phyloP scores from a whole-genome alignment of 2,329 filamentous ascomycete species.

The Alternaria rosae region DNA sequence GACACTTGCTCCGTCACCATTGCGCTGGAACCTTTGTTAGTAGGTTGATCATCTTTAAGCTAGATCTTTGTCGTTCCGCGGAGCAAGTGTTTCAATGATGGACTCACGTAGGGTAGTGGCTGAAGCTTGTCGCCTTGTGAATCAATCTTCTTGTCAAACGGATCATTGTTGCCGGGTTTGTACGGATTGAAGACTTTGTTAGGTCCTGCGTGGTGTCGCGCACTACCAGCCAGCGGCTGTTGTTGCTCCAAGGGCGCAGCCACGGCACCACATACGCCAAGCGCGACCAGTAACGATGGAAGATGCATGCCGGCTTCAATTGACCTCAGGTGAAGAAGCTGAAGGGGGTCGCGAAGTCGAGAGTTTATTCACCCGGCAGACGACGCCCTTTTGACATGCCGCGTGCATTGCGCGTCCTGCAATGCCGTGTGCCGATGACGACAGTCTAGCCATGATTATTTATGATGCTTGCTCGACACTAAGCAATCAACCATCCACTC shows the following conservation, averaged over 20 bases:
- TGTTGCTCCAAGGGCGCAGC: conserved; percentile 48
- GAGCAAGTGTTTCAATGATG: not conserved
- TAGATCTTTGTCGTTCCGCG: not conserved
- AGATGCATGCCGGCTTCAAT: conserved; percentile 40
- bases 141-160: conserved; percentile 69
- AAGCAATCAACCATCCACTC: conserved; percentile 10
- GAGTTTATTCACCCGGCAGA: conserved; percentile 1
- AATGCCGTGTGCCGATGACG: conserved; percentile 49
- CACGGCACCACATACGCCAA: conserved; percentile 34
- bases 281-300: conserved; percentile 38
- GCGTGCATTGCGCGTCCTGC: conserved; percentile 8
- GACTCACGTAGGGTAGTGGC: conserved; percentile 63
- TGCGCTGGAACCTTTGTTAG: conserved; percentile 37
- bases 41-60: not conserved
- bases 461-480: conserved; percentile 7
- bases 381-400: conserved; percentile 23
- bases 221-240: conserved; percentile 44
- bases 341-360: conserved; percentile 1
- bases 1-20: conserved; percentile 69
- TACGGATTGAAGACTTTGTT: conserved; percentile 58
- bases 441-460: conserved; percentile 19
- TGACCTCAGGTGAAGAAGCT: conserved; percentile 18
- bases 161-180: conserved; percentile 66
- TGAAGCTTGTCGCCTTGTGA: conserved; percentile 66
- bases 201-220: conserved; percentile 35